Percentiles rank a stretch among this genome's conserved stretches.
Evolutionary conservation across 345 rosid species (phyloP).

Genomic region (Leavenworthia alabamica): DNA sequence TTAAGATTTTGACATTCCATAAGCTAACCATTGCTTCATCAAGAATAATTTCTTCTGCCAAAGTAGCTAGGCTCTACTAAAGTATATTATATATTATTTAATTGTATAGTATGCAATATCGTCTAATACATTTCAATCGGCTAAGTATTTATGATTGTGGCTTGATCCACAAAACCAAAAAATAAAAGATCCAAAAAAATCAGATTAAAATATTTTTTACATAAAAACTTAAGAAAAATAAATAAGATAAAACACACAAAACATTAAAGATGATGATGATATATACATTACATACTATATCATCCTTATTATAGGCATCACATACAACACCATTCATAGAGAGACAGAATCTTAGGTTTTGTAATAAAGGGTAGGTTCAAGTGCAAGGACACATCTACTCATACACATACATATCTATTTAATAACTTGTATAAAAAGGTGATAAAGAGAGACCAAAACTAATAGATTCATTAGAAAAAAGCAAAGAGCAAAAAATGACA

Average conservation of each 20-base stretch:
- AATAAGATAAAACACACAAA: background rate
- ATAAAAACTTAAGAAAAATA: too few species aligned
- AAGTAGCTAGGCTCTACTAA: conserved; percentile 26
- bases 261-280: background rate
- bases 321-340: conserved; percentile 16
- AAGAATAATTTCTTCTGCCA: conserved; percentile 23
- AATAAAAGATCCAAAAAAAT: too few species aligned
- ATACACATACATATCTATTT: too few species aligned
- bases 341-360: conserved; percentile 16
- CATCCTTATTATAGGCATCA: background rate
- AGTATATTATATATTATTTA: too few species aligned
- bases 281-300: background rate
- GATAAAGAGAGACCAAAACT: conserved; percentile 20
- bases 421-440: conserved; percentile 28
- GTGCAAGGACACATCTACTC: conserved; percentile 17
- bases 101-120: too few species aligned
- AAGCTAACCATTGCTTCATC: conserved; percentile 29
- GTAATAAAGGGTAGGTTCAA: conserved; percentile 15
- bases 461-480: background rate
- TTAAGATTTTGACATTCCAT: conserved; percentile 37
- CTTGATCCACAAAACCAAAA: background rate
- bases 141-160: background rate
- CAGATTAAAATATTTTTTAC: too few species aligned
- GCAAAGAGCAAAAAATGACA: conserved; percentile 34
- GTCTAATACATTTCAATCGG: too few species aligned